A percentile compares a stretch with the other conserved stretches of the same genome.
These are phyloP conservation scores for Schoenoplectus triqueter DNA, from an alignment of 202 grass and related monocot genomes.

Conservation along the genomic window DNA sequence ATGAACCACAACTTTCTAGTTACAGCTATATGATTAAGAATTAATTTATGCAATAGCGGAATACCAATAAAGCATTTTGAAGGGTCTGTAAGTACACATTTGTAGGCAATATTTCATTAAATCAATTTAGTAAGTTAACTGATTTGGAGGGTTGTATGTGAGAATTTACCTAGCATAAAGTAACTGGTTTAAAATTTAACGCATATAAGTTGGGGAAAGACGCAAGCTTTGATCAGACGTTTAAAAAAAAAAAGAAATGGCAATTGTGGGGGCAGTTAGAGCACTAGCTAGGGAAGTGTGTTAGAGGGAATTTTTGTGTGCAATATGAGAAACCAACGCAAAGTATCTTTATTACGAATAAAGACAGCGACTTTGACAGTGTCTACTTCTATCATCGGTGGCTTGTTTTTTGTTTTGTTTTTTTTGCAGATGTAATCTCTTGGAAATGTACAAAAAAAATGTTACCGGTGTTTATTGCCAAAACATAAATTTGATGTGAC, in stretches of 20 bases:
- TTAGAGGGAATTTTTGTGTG: conserved; percentile 46
- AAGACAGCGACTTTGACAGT: conserved; percentile 62
- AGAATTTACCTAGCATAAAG: neutral
- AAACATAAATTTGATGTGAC: conserved; percentile 32
- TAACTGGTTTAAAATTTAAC: conserved; percentile 12
- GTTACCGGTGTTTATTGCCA: conserved; percentile 17
- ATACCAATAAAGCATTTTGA: neutral
- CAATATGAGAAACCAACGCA: conserved; percentile 34
- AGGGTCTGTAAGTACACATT: neutral
- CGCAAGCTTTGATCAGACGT: conserved; percentile 36
- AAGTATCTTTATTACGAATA: conserved; percentile 54
- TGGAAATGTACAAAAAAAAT: conserved; percentile 19
- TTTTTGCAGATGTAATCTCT: conserved; percentile 32
- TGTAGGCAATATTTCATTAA: neutral
- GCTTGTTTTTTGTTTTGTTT: neutral
- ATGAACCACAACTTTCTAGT: no score
- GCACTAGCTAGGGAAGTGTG: conserved; percentile 74
- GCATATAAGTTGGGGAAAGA: conserved; percentile 12
- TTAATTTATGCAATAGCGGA: neutral
- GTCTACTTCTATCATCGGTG: conserved; percentile 43
- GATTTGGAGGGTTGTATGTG: conserved; percentile 2
- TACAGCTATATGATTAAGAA: neutral
- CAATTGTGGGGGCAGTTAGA: conserved; percentile 55
- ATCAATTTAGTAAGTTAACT: neutral
- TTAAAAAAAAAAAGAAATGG: conserved; percentile 51